Base-by-base conservation (phyloP, 176 grass and related monocot species). In the Coix lacrymajobi region DNA sequence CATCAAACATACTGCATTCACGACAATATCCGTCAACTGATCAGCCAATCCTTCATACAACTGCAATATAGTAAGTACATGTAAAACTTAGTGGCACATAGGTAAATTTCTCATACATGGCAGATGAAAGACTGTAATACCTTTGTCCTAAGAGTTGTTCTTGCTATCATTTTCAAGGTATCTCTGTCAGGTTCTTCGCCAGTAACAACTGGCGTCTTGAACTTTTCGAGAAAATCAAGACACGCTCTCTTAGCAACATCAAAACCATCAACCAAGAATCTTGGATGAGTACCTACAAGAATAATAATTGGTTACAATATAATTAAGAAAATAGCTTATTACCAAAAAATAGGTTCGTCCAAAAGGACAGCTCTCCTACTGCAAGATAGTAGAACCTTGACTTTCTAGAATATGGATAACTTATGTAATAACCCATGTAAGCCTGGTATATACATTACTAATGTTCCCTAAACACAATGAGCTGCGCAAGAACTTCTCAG, bases 141-240 rank as follows among this genome's bases (percentile, higher is more conserved):
- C 96, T 99, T 99, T 28, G 96, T 99, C 63, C 96, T 90, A 46
- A 99, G 89, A 78, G 96, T 93, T 79, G 96, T 99, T 81, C 96
- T 90, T 71, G 93, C 91, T 66, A 99, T 86, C 89, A 96, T 92
- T 84, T 96, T 93, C 91, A 99, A 79, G 32, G 95, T 99, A 19
- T 99, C 96, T 84, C 83, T 93, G 68, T 99, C 93, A 12, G 96
- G 96, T 22, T 89, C 75, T 30, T 96, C 89, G 29, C 96, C 96
- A 37, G 92, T 99, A 52, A 96, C 78, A 40, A 96, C 89, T 66
- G 85, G 49, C 37, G 85, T 94, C 85, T 93, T 99, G 66, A 99
- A 99, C 75, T 91, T 96, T 62, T 96, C 96, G 0, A 99, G 93
- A 90, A 99, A 99, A 62, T 99, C 96, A 88, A 99, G 93, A 56